Base-by-base conservation (phyloP, 106 monocot species). In the Acorus gramineus region DNA sequence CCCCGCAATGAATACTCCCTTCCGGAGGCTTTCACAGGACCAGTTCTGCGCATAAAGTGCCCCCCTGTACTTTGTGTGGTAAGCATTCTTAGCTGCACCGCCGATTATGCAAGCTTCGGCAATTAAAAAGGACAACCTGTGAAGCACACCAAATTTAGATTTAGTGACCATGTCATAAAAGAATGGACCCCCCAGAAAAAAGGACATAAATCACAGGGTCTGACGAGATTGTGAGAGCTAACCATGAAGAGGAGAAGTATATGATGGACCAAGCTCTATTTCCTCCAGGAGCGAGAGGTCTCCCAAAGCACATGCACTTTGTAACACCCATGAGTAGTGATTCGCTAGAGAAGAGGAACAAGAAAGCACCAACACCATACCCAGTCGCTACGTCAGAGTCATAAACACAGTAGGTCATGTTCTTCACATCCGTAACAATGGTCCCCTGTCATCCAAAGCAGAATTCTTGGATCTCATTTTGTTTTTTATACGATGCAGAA, bases 261-360 rank as follows among this genome's bases (percentile, higher is more conserved):
- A 98, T 91, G 12, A 98, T 98, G 28, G 96, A 83, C 96, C 96
- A 98, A 45, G 96, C 96, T 72, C 96, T 80, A 67, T 61, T 87
- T 42, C 78, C 70, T 44, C 96, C 96, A 14, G 96, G 91, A 44
- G 85, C 84, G 67, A 98, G 74, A 44, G 96, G 96, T 59, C 64
- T 72, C 51, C 96, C 91, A 53, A 98, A 98, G 62, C 90, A 98
- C 96, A 98, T 81, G 77, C 96, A 98, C 66, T 79, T 91, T 2
- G 96, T 98, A 46, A 98, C 79, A 11, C 59, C 76, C 96, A 98
- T 98, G 2, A 98, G 70, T 7, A 91, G 63, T 7, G 80, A 74
- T 59, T 98, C 81, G 14, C 85, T 69, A 28, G 87, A 78, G 60
- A 98, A 60, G 12, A 88, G 81, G 66, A 98, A 91, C 66, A 98